Conservation (phyloP, 129 eudicot genomes). For the Rutidosis leptorrhynchoides region DNA sequence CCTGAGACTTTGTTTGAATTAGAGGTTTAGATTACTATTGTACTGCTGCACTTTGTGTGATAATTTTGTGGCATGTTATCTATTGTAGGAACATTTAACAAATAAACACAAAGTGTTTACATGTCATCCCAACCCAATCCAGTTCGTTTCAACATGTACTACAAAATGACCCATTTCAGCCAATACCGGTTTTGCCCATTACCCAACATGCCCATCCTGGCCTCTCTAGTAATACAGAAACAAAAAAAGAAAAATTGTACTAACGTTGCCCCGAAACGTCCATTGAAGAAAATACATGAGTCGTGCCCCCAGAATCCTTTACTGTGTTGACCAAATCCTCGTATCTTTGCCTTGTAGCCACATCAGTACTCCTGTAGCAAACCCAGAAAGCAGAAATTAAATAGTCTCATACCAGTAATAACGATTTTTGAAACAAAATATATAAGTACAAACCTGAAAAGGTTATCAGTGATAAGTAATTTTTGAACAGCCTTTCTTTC, state of each 20-base stretch:
- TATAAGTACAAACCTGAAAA: slow-evolving; percentile 60
- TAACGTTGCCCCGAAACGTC: slow-evolving; percentile 97
- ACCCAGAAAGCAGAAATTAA: background rate
- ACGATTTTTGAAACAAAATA: background rate
- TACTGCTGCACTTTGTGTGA: too few species aligned
- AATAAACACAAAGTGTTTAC: too few species aligned
- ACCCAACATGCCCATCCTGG: background rate
- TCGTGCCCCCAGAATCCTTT: slow-evolving; percentile 77
- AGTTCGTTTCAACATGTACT: background rate
- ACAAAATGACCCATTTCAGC: background rate
- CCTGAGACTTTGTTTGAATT: too few species aligned
- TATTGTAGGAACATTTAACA: too few species aligned
- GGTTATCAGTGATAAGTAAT: slow-evolving; percentile 87
- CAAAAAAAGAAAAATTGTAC: slow-evolving; percentile 27
- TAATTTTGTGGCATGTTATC: too few species aligned
- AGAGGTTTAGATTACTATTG: too few species aligned
- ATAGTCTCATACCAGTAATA: background rate
- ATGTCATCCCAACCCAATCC: background rate
- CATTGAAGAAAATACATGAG: slow-evolving; percentile 87
- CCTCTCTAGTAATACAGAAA: background rate
- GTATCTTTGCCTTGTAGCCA: slow-evolving; percentile 63
- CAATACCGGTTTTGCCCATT: background rate
- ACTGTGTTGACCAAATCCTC: slow-evolving; percentile 69
- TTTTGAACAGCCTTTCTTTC: slow-evolving; percentile 96
- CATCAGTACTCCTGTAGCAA: slow-evolving; percentile 69